phyloP scores from a whole-genome alignment of 225 moss, liverwort and hornwort genomes.

The Asterella californica region DNA sequence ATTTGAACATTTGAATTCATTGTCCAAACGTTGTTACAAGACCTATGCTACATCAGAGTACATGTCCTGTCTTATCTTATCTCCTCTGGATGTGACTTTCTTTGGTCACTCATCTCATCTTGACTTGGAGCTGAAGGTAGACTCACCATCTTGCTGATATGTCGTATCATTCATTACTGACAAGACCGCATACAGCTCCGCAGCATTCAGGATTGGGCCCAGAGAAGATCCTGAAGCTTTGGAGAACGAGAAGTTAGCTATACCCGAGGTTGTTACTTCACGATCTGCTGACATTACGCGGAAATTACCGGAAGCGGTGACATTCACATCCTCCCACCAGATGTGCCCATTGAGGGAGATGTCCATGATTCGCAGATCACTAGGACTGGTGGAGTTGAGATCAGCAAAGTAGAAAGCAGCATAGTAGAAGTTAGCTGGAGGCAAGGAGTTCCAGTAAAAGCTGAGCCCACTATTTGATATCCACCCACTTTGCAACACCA shows the following conservation, averaged over 20 bases:
- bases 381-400: neutral
- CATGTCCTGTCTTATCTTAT: neutral
- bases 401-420: conserved; percentile 33
- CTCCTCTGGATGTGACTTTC: neutral
- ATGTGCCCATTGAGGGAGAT: conserved; percentile 20
- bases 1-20: neutral
- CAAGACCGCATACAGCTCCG: conserved; percentile 25
- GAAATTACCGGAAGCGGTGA: conserved; percentile 17
- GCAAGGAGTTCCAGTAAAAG: conserved; percentile 16
- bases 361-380: conserved; percentile 17
- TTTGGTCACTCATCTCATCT: neutral
- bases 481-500: conserved; percentile 35
- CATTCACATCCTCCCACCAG: conserved; percentile 21
- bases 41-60: neutral
- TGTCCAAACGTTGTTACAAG: neutral
- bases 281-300: conserved; percentile 11
- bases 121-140: neutral
- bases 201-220: conserved; percentile 25
- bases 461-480: conserved; percentile 8
- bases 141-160: conserved; percentile 27
- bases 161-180: conserved; percentile 14
- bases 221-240: conserved; percentile 29
- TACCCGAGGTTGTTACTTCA: neutral
- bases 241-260: conserved; percentile 29
- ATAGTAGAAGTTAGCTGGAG: conserved; percentile 8